phyloP scores from a whole-genome alignment of 768 basidiomycete species.

The Trametes punicea region DNA sequence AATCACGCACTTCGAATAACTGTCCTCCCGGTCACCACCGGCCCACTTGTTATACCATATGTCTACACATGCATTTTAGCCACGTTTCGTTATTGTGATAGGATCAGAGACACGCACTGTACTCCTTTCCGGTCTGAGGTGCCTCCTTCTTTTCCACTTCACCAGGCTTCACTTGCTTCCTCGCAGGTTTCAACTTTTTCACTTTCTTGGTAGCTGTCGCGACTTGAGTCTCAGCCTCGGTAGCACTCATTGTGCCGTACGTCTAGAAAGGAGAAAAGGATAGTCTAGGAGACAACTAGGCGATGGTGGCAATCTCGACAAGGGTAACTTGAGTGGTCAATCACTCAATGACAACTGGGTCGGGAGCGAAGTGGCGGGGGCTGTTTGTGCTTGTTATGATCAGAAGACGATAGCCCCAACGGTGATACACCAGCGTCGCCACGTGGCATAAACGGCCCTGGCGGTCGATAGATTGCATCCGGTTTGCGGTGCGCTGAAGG shows the following conservation, averaged over 20 bases:
- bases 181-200: conserved; percentile 86
- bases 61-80: conserved; percentile 43
- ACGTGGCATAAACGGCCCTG: conserved; percentile 6
- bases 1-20: conserved; percentile 80
- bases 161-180: conserved; percentile 89
- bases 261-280: not conserved
- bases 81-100: conserved; percentile 4
- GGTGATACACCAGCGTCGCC: not conserved
- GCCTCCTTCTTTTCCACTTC: conserved; percentile 88
- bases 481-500: too few relatives aligned
- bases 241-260: conserved; percentile 19
- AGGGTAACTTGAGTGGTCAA: too few relatives aligned
- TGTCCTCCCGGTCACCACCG: conserved; percentile 97
- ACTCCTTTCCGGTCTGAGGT: conserved; percentile 92
- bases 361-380: not conserved
- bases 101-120: conserved; percentile 60
- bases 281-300: not conserved
- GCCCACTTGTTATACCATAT: conserved; percentile 99
- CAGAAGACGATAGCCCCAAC: conserved; percentile 10
- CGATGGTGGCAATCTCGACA: not conserved
- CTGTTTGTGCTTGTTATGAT: conserved; percentile 19
- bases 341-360: not conserved
- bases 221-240: conserved; percentile 23
- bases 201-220: conserved; percentile 24
- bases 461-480: too few relatives aligned